Base-by-base conservation (phyloP, 257 asterid species). In the Dorcoceras hygrometricum region DNA sequence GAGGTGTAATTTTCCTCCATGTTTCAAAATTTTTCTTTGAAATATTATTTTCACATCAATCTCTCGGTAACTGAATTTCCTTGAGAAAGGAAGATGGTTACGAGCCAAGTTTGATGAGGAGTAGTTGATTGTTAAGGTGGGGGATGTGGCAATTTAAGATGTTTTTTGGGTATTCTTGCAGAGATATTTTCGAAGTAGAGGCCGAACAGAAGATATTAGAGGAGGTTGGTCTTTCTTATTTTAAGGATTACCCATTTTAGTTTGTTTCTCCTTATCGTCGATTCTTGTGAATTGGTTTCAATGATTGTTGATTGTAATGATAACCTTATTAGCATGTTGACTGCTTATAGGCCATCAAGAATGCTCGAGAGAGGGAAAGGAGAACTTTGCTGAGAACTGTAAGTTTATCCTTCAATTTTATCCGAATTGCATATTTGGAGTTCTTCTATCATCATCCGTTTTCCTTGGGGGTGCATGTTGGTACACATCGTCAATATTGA, bases 281-380 rank as follows among this genome's bases (percentile, higher is more conserved):
- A 3, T 34, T 74, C 63, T n/a, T 22, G 23, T 20, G 58, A n/a
- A 43, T 61, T 32, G 28, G 59, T 64, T 48, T 5, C 16, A 31
- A 58, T 53, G 48, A 1, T 4, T 75, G 50, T 68, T 57, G 36
- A 51, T 20, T 28, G n/a, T 70, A 39, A 62, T 39, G 32, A 51
- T 32, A 56, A 43, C 55, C 56, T 76, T 75, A 69, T 78, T 46
- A 12, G 39, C 43, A 65, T 71, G 43, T 54, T 70, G 63, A 58
- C 71, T 79, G 78, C 68, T 68, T 72, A 69, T 70, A 93, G 99
- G 99, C 99, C 12, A 82, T 93, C 74, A 84, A 78, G 80, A 88
- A 88, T 88, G 95, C 96, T 59, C 85, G 99, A 34, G 99, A 93
- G 85, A 85, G 97, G 77, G 99, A 93, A 48, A 83, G 95, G 75